A percentile compares a stretch with the other conserved stretches of the same genome.
Evolutionary conservation across 140 eudicot species (phyloP).

Genomic region (Oenanthe javanica): DNA sequence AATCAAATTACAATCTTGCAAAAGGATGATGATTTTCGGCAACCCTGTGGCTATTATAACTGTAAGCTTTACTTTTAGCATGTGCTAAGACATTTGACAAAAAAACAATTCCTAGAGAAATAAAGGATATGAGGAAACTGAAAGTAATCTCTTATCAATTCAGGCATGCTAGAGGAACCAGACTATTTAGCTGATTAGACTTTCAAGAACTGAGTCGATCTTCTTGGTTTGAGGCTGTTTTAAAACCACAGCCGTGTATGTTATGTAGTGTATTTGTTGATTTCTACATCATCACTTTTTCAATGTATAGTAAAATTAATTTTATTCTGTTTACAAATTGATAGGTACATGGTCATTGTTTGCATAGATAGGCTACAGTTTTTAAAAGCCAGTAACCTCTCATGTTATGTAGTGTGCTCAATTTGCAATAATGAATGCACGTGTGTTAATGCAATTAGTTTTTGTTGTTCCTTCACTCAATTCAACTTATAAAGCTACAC

Average conservation of each 20-base stretch:
- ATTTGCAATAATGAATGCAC: not conserved
- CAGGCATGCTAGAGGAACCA: not conserved
- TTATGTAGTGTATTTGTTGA: not conserved
- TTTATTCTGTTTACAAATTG: not conserved
- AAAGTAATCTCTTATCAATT: not conserved
- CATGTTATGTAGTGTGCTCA: not conserved
- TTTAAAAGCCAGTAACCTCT: not conserved
- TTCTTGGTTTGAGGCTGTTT: not conserved
- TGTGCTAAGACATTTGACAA: not conserved
- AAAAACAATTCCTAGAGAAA: not conserved
- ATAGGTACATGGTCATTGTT: not conserved
- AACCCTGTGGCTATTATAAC: slow-evolving; percentile 65
- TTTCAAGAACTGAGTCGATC: not conserved
- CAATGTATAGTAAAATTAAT: not conserved
- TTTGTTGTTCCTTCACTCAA: not conserved
- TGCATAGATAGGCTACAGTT: not conserved
- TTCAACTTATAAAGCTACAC: not conserved
- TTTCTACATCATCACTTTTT: not conserved
- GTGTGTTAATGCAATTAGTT: not conserved
- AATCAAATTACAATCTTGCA: slow-evolving; percentile 67
- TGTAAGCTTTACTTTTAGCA: slow-evolving; percentile 37
- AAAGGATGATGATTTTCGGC: slow-evolving; percentile 67
- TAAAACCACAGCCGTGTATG: not conserved
- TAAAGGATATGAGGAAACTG: not conserved
- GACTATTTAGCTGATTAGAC: not conserved